These are phyloP conservation scores for Phaeosphaeriaceae sp. DNA, from an alignment of 2,329 filamentous ascomycete genomes.

Conservation along the genomic window DNA sequence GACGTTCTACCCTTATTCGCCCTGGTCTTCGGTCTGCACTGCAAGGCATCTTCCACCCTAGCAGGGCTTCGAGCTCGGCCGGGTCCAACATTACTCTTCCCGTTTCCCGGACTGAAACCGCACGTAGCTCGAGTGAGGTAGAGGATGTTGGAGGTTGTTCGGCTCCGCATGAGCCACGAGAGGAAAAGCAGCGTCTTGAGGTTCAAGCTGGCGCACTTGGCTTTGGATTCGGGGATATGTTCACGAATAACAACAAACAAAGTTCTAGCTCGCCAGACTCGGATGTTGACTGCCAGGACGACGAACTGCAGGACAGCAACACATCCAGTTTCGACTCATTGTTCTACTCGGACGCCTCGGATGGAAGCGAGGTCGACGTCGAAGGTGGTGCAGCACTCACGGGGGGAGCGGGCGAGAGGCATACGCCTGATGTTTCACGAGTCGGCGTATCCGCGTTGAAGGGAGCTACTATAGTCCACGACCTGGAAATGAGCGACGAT, in stretches of 20 bases:
- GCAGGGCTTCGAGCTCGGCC: constrained; percentile 38
- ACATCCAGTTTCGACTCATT: neutral
- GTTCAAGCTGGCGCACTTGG: constrained; percentile 23
- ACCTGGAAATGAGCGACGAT: constrained; percentile 9
- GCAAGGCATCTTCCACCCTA: constrained; percentile 36
- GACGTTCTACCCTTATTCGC: constrained; percentile 24
- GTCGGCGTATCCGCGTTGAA: constrained; percentile 6
- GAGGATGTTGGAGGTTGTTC: constrained; percentile 26
- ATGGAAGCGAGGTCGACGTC: constrained; percentile 55
- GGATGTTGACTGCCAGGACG: neutral
- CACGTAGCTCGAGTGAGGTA: constrained; percentile 18
- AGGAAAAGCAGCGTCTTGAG: constrained; percentile 35
- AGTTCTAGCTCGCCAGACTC: neutral
- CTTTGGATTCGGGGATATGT: constrained; percentile 21
- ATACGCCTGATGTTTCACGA: constrained; percentile 46
- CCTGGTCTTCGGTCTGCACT: constrained; percentile 37
- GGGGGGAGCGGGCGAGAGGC: constrained; percentile 62
- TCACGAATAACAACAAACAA: neutral
- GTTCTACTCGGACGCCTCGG: constrained; percentile 11
- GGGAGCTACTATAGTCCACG: constrained; percentile 3
- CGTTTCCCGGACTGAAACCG: constrained; percentile 32
- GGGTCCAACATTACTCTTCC: constrained; percentile 45
- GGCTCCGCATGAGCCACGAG: constrained; percentile 31
- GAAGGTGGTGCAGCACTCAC: constrained; percentile 62
- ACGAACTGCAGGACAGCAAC: neutral